These are phyloP conservation scores for Psilocybe sp. DNA, from an alignment of 768 basidiomycete genomes.

Conservation along the genomic window DNA sequence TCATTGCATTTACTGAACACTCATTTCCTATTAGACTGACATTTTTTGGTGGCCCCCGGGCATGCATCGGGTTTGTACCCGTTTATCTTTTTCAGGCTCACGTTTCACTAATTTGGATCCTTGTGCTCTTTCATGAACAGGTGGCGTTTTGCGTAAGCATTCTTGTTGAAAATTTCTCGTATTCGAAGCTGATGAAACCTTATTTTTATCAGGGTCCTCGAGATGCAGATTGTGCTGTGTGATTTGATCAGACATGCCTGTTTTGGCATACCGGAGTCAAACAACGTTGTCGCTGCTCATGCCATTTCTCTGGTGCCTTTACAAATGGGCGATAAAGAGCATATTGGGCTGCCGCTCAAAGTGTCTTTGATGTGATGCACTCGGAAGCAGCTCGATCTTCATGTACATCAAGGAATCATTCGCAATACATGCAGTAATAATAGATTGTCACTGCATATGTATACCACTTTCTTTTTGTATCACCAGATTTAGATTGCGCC, in stretches of 20 bases:
- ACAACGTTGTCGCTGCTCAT: too few species aligned
- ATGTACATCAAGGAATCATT: too few species aligned
- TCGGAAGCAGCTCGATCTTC: too few species aligned
- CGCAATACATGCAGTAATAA: too few species aligned
- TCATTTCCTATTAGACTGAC: background rate
- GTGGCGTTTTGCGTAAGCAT: slow-evolving; percentile 6
- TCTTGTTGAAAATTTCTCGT: background rate
- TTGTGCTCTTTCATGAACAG: background rate
- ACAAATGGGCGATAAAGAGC: too few species aligned
- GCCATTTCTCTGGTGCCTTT: too few species aligned
- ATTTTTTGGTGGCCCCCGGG: slow-evolving; percentile 7
- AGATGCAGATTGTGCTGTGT: slow-evolving; percentile 1
- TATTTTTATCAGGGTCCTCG: background rate
- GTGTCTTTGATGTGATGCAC: too few species aligned
- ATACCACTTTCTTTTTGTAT: too few species aligned
- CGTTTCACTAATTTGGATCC: background rate
- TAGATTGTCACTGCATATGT: too few species aligned
- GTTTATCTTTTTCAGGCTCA: background rate
- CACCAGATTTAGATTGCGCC: too few species aligned
- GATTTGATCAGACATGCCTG: background rate
- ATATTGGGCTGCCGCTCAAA: too few species aligned
- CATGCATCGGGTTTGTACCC: slow-evolving; percentile 6
- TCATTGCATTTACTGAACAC: background rate
- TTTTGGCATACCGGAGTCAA: too few species aligned
- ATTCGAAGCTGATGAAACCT: background rate